phyloP scores from a whole-genome alignment of 163 green algal species.

The Chlamydomonas reinhardtii region DNA sequence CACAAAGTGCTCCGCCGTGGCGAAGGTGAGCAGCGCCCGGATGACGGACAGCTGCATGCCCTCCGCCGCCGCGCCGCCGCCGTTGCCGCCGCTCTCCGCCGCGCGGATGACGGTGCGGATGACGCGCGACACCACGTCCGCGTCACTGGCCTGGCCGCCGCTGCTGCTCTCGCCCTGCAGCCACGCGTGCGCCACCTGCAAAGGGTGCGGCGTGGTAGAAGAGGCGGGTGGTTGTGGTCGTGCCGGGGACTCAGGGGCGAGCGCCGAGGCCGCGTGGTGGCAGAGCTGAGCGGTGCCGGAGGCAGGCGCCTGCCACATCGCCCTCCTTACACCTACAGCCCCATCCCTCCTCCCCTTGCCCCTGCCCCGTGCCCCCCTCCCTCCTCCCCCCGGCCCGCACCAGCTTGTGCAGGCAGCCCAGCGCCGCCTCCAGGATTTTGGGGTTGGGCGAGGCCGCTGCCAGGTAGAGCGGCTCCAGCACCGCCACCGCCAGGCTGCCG shows the following conservation, averaged over 20 bases:
- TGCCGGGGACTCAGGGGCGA: too few relatives aligned
- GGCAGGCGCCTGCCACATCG: too few relatives aligned
- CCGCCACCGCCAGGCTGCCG: conserved; percentile 57
- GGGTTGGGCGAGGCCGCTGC: conserved; percentile 66
- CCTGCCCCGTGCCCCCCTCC: not conserved
- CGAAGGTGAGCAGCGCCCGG: conserved; percentile 88
- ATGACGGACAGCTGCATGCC: conserved; percentile 79
- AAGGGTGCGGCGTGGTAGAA: too few relatives aligned
- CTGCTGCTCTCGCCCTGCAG: conserved; percentile 68
- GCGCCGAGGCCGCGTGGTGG: too few relatives aligned
- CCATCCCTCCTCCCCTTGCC: not conserved
- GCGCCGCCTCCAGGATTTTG: conserved; percentile 80
- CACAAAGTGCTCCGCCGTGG: conserved; percentile 93
- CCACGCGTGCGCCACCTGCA: conserved; percentile 84
- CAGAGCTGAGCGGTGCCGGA: too few relatives aligned
- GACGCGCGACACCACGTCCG: conserved; percentile 69
- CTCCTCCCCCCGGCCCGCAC: conserved; percentile 91
- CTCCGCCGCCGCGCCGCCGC: not conserved
- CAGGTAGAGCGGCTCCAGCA: conserved; percentile 83
- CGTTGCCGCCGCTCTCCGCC: conserved; percentile 62
- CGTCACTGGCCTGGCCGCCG: not conserved
- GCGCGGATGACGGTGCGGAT: conserved; percentile 81
- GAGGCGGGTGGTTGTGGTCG: too few relatives aligned
- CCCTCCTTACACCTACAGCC: too few relatives aligned
- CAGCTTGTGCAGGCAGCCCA: conserved; percentile 92